Conservation (phyloP, 352 stramenopile species). For the Phytopythium helicoides region DNA sequence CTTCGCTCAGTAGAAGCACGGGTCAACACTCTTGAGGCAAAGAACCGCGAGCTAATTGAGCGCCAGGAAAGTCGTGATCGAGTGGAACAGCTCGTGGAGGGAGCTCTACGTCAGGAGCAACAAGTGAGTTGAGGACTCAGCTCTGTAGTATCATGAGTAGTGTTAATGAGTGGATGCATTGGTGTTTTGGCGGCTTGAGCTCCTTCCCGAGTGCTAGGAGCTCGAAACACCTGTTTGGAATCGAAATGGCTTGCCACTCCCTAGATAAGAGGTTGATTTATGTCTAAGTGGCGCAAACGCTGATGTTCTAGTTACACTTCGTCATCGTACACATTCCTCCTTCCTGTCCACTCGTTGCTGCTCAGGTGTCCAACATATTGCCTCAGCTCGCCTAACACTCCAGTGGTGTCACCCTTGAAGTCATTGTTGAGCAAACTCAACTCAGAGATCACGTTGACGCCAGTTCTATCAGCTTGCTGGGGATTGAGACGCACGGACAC, state of each 20-base stretch:
- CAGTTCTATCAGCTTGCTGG: background rate
- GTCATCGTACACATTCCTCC: constrained; percentile 81
- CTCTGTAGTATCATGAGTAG: too few relatives aligned
- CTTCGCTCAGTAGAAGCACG: constrained; percentile 34
- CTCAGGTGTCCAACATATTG: constrained; percentile 36
- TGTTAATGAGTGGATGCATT: too few relatives aligned
- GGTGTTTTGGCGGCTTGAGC: background rate
- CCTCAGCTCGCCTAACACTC: constrained; percentile 26
- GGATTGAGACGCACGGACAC: too few relatives aligned
- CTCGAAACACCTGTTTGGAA: too few relatives aligned
- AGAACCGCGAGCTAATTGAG: constrained; percentile 44
- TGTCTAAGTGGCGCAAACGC: too few relatives aligned
- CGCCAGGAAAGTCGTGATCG: constrained; percentile 51
- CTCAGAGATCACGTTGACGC: constrained; percentile 30
- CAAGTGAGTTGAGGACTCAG: too few relatives aligned
- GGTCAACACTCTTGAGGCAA: constrained; percentile 39
- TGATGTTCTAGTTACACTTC: constrained; percentile 57
- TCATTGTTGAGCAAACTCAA: constrained; percentile 76
- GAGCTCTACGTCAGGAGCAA: background rate
- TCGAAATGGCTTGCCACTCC: too few relatives aligned
- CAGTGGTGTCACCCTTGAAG: constrained; percentile 29
- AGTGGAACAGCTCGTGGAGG: background rate
- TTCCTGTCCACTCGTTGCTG: constrained; percentile 62
- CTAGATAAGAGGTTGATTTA: too few relatives aligned
- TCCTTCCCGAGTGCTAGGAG: background rate